These are phyloP conservation scores for Trichoderma virens DNA, from an alignment of 495 filamentous ascomycete species.

Conservation along the genomic window DNA sequence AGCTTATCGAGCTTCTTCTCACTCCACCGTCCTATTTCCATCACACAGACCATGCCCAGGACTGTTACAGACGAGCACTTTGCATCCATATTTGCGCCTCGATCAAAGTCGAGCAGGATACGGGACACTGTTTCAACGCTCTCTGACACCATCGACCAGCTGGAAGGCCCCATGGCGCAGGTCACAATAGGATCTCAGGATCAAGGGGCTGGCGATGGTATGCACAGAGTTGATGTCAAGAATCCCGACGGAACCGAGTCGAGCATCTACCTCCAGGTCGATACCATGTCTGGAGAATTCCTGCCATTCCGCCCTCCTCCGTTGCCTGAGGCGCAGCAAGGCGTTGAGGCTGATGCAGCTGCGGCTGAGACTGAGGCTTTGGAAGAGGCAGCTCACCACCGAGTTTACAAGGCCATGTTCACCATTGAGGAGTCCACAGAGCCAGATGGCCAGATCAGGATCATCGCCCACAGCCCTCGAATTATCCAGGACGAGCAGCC, in stretches of 20 bases:
- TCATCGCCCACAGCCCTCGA: slow-evolving; percentile 43
- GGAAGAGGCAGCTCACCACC: slow-evolving; percentile 34
- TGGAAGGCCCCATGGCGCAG: slow-evolving; percentile 53
- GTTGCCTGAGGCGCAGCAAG: slow-evolving; percentile 52
- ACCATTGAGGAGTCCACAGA: slow-evolving; percentile 73
- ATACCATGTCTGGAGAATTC: slow-evolving; percentile 49
- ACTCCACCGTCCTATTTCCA: slow-evolving; percentile 85
- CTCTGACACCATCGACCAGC: slow-evolving; percentile 58
- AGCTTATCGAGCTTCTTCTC: slow-evolving; percentile 90
- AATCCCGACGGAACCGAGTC: slow-evolving; percentile 44
- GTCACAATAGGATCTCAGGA: slow-evolving; percentile 24
- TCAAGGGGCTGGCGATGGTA: slow-evolving; percentile 23
- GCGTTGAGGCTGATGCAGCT: slow-evolving; percentile 29
- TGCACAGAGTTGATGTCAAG: slow-evolving; percentile 34
- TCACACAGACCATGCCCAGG: slow-evolving; percentile 71
- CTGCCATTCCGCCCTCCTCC: slow-evolving; percentile 75
- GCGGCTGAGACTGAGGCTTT: slow-evolving; percentile 24
- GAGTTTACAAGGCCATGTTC: slow-evolving; percentile 69
- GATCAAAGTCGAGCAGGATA: slow-evolving; percentile 40
- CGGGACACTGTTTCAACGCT: slow-evolving; percentile 73
- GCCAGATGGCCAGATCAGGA: slow-evolving; percentile 56
- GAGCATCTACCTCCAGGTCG: slow-evolving; percentile 35
- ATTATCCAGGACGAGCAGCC: slow-evolving; percentile 37
- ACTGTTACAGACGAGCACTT: slow-evolving; percentile 65
- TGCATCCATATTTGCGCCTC: slow-evolving; percentile 66